phyloP scores from a whole-genome alignment of 202 grass and related monocot genomes.

The Setaria italica region DNA sequence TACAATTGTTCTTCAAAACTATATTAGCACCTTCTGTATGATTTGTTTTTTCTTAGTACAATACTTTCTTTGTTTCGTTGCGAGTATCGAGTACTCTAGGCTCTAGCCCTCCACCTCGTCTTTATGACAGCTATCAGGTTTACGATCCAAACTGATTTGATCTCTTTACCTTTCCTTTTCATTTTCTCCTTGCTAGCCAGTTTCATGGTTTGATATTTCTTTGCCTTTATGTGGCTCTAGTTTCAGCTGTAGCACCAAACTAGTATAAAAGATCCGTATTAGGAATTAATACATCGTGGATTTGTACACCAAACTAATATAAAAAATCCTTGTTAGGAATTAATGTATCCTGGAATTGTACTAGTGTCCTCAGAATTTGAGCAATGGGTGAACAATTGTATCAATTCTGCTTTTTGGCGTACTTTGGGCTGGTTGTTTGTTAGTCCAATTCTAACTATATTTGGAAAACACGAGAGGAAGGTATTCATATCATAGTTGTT shows the following conservation, averaged over 20 bases:
- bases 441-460: constrained; percentile 5
- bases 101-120: background rate
- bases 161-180: background rate
- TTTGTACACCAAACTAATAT: too few relatives aligned
- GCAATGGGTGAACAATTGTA: constrained; percentile 5
- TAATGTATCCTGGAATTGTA: background rate
- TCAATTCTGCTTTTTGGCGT: background rate
- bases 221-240: background rate
- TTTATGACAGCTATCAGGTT: constrained; percentile 15
- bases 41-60: background rate
- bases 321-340: constrained; percentile 19
- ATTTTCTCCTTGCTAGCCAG: background rate
- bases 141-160: background rate
- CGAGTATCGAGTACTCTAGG: background rate
- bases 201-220: constrained; percentile 31
- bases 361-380: background rate
- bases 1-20: constrained; percentile 14
- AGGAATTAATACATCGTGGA: background rate
- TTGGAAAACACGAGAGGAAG: constrained; percentile 9
- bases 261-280: constrained; percentile 15
- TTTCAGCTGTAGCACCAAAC: background rate
- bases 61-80: constrained; percentile 10
- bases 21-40: background rate
- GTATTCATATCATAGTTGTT: constrained; percentile 5
- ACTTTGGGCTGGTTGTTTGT: background rate